Conservation (phyloP, 805 yeast genomes). For the Yueomyces sinensis region DNA sequence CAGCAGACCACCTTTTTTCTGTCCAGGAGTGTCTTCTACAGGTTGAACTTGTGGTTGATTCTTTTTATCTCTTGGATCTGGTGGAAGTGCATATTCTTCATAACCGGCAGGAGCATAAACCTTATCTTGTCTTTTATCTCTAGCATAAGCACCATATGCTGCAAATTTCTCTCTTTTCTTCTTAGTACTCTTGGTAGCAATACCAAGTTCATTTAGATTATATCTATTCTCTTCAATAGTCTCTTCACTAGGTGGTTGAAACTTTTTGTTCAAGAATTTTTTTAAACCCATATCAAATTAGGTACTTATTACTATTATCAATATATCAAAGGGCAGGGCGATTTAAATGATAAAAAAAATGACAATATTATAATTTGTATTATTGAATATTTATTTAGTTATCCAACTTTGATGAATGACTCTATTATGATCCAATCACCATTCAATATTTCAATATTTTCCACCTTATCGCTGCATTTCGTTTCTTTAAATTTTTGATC, state of each 20-base stretch:
- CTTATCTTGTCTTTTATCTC: constrained; percentile 25
- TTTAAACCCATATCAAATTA: constrained; percentile 42
- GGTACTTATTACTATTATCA: too few relatives aligned
- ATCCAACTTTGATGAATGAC: too few relatives aligned
- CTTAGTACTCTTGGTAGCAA: constrained; percentile 22
- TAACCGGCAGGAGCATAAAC: constrained; percentile 30
- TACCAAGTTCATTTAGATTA: constrained; percentile 30
- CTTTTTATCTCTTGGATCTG: constrained; percentile 9
- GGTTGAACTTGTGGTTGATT: constrained; percentile 1
- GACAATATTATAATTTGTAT: too few relatives aligned
- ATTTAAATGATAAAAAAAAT: too few relatives aligned
- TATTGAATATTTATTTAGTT: too few relatives aligned
- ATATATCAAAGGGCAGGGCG: too few relatives aligned
- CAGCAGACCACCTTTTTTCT: constrained; percentile 6
- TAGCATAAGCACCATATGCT: constrained; percentile 36
- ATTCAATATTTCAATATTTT: too few relatives aligned
- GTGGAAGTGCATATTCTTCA: constrained; percentile 15
- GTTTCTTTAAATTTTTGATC: too few relatives aligned
- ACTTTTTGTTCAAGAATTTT: constrained; percentile 26
- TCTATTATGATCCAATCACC: too few relatives aligned
- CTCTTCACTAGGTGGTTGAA: constrained; percentile 34
- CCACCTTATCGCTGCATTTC: too few relatives aligned
- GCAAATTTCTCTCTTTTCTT: constrained; percentile 29
- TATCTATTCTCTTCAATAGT: constrained; percentile 30
- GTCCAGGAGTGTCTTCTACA: not conserved